Evolutionary conservation across 2,329 filamentous ascomycete genomes (phyloP).

Genomic region (Hypoxylon sp.): DNA sequence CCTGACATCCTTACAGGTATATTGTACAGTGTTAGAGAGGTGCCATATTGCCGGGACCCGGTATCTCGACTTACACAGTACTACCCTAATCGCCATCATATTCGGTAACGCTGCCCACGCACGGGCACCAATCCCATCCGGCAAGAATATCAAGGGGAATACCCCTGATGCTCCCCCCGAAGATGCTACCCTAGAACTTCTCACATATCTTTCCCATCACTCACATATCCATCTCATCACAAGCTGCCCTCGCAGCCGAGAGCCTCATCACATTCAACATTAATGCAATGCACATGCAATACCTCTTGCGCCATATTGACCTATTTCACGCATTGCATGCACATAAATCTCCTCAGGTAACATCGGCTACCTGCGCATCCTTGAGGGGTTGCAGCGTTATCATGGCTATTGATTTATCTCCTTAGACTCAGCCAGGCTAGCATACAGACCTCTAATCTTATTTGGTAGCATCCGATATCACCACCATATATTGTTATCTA

Average conservation of each 20-base stretch:
- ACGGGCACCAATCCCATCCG: conserved; percentile 26
- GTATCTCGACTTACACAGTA: too few relatives aligned
- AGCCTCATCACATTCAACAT: not conserved
- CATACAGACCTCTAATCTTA: conserved; percentile 5
- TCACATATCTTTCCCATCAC: conserved; percentile 12
- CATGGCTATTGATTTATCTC: conserved; percentile 2
- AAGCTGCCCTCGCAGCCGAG: too few relatives aligned
- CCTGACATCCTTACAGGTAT: too few relatives aligned
- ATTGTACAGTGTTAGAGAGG: not conserved
- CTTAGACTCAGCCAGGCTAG: not conserved
- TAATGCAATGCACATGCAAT: conserved; percentile 8
- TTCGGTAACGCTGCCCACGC: conserved; percentile 25
- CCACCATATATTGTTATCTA: conserved; percentile 15
- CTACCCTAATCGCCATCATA: conserved; percentile 10
- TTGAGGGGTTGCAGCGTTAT: conserved; percentile 1
- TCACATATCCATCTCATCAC: too few relatives aligned
- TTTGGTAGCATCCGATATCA: conserved; percentile 1
- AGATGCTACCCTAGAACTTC: conserved; percentile 8
- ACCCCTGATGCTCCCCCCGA: conserved; percentile 17
- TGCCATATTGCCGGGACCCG: not conserved
- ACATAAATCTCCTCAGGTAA: not conserved
- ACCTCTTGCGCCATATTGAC: not conserved
- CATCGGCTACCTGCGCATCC: too few relatives aligned
- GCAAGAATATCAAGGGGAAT: conserved; percentile 22
- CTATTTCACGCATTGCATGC: not conserved